Base-by-base conservation (phyloP, 306 rosid genomes). In the Citrullus amarus region DNA sequence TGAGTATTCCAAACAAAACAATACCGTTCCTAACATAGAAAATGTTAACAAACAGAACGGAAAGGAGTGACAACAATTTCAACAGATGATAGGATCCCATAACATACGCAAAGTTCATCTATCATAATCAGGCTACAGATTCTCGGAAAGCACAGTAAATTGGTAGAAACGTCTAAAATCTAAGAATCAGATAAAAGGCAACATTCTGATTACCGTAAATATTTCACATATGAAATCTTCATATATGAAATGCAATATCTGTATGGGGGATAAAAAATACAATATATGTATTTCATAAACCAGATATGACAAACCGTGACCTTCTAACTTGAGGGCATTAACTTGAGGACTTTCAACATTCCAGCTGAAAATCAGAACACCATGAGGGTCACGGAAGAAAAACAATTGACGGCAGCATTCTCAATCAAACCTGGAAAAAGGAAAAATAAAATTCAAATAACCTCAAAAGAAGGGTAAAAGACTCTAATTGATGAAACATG, bases 231-330 rank as follows among this genome's bases (percentile, higher is more conserved):
- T 48, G 54, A 53, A 53, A 53, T 53, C 12, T 10, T 46, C 51
- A 46, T 46, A 11, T 14, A 51, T 51, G 56, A 51, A 51, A 51
- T 51, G 7, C 57, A 53, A 16, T 53, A 53, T 16, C 17, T 53
- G 57, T 53, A 53, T 16, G 57, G 57, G 57, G n/a, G 57, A 53
- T 53, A 20, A 53, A 53, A n/a, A 51, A 6, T 51, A 13, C 58
- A 30, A 9, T 15, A 16, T 50, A 72, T 30, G 60, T 28, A 72
- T 72, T 72, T 72, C 77, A 30, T 48, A 72, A 72, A 72, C 60
- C 77, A 72, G 77, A 50, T 72, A 72, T 72, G 60, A 72, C 44
- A 72, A 68, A 71, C 76, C 76, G 39, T 71, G 57, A 48, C 76
- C 76, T 28, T 50, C 77, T 28, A 50, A 50, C 55, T 50, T 50